Conservation (phyloP, 352 stramenopile species). For the Plasmopara muralis region DNA sequence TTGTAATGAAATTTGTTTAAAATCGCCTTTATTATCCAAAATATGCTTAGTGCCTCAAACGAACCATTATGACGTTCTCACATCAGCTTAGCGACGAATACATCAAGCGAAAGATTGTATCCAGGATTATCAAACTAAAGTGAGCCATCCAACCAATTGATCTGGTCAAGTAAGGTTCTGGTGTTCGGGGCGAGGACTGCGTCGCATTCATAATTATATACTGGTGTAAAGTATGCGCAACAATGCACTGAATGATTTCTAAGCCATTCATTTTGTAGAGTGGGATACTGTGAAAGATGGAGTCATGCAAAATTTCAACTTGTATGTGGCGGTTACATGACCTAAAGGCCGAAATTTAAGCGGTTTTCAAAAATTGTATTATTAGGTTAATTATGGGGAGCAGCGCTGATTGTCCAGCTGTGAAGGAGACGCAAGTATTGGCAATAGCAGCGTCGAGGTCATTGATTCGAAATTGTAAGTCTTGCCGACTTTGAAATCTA, state of each 20-base stretch:
- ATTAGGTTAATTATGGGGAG: no score
- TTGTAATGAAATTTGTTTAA: slow-evolving; percentile 85
- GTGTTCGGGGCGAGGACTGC: slow-evolving; percentile 27
- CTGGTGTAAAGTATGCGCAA: slow-evolving; percentile 66
- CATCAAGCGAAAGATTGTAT: slow-evolving; percentile 65
- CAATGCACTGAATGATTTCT: slow-evolving; percentile 86
- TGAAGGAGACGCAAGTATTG: slow-evolving; percentile 12
- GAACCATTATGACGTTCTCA: slow-evolving; percentile 79
- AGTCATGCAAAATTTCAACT: no score
- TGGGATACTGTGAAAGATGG: no score
- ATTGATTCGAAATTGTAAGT: neutral
- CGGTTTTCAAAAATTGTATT: no score
- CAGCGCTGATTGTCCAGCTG: no score
- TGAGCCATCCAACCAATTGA: slow-evolving; percentile 89
- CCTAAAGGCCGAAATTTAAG: no score
- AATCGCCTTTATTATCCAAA: slow-evolving; percentile 66
- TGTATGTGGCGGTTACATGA: no score
- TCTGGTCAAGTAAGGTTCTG: slow-evolving; percentile 80
- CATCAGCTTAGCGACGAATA: slow-evolving; percentile 69
- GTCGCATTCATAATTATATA: slow-evolving; percentile 50
- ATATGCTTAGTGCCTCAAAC: slow-evolving; percentile 73
- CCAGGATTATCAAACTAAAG: slow-evolving; percentile 66
- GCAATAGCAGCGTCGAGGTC: slow-evolving; percentile 16
- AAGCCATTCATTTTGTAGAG: no score
- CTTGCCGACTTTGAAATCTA: slow-evolving; percentile 21